Evolutionary conservation across 1,139 yeast genomes (phyloP), one percentile per base, ranked within the genome.

Genomic region (Ogataea hybrid): DNA sequence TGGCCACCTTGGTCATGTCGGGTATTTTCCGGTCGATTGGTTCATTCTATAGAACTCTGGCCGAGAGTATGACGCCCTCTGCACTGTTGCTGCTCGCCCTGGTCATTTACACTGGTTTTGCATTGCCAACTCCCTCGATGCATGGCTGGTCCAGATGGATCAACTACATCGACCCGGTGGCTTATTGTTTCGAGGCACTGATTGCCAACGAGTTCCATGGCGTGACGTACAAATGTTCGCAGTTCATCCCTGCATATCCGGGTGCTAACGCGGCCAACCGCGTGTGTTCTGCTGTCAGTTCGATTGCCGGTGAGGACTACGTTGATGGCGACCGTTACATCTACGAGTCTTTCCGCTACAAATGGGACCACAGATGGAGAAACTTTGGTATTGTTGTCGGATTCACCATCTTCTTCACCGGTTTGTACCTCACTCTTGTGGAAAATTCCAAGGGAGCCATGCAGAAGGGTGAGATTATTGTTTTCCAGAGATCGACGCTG

Each of bases 61-160:
- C 84, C 3, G 80, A 79, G 52, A 86, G 90, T 11, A 76, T 84
- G 81, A 77, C 85, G 20, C 88, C 89, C 2, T 84, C 90, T 2
- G 70, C 87, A 15, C 63, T 82, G 40, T 54, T 83, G 36, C 65
- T 85, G 52, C 64, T 82, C 47, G 81, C 78, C 3, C 58, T 84
- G 62, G 69, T 79, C n/a, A 73, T 83, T 60, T 84, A 73, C 63
- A 79, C 88, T n/a, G 94, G 94, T 46, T 85, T 84, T 62, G 81
- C 79, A 25, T 71, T 84, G 49, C 92, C 92, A 27, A 74, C 74
- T 41, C 74, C 76, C 8, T 70, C 72, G 43, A 81, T 84, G 84
- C 73, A 77, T 46, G 83, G 85, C 22, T 85, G 94, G 94, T 77
- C 85, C 28, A 70, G 83, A 50, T 86, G 94, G 92, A 77, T 85